phyloP scores from a whole-genome alignment of 768 basidiomycete species.

The Termitomyces sp. region DNA sequence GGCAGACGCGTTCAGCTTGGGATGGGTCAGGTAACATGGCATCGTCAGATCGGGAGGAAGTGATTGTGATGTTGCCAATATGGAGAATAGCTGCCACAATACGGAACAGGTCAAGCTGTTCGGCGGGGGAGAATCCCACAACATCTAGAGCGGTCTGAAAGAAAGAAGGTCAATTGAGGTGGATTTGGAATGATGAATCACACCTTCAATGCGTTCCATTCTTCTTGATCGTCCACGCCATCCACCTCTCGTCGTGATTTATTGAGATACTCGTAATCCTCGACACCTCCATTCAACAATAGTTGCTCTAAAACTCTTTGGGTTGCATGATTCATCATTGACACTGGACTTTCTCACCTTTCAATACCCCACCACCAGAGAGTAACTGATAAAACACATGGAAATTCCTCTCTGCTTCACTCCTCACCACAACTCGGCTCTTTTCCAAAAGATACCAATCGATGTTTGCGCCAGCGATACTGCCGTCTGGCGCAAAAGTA shows the following conservation, averaged over 20 bases:
- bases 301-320: constrained; percentile 51
- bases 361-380: constrained; percentile 67
- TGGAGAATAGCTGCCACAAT: constrained; percentile 91
- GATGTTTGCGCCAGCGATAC: constrained; percentile 96
- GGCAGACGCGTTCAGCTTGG: constrained; percentile 87
- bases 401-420: constrained; percentile 87
- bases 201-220: constrained; percentile 81
- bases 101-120: constrained; percentile 93
- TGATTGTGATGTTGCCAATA: constrained; percentile 88
- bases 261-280: constrained; percentile 89
- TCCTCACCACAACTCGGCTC: constrained; percentile 87
- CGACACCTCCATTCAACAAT: constrained; percentile 68
- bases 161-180: background rate
- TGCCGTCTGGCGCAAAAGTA: constrained; percentile 87
- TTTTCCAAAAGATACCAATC: constrained; percentile 99
- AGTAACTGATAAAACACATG: constrained; percentile 97
- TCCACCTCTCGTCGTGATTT: constrained; percentile 90
- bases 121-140: constrained; percentile 80
- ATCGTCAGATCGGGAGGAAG: constrained; percentile 75
- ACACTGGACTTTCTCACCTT: constrained; percentile 42
- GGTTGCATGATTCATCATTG: background rate
- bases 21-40: constrained; percentile 75
- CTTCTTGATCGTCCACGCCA: constrained; percentile 87
- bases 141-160: constrained; percentile 75
- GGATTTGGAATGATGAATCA: constrained; percentile 8